Evolutionary conservation across 2,329 filamentous ascomycete species (phyloP).

Genomic region (Botrytis elliptica): DNA sequence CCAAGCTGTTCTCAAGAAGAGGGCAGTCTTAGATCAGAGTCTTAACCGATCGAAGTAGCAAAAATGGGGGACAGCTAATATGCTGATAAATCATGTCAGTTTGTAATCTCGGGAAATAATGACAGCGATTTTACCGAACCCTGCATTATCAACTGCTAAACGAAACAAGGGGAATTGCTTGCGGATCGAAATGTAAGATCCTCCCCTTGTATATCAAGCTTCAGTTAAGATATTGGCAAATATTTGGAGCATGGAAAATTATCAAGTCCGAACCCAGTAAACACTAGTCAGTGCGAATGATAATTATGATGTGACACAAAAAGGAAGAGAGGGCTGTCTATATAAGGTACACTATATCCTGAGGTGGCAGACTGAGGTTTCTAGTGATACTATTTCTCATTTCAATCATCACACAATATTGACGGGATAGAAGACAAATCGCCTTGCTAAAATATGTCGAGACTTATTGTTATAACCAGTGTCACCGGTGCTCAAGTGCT

Average conservation of each 20-base stretch:
- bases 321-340: background rate
- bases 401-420: background rate
- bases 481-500: background rate
- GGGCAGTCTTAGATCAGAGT: background rate
- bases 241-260: background rate
- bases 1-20: background rate
- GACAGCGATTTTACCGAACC: too few species aligned
- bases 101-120: background rate
- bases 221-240: background rate
- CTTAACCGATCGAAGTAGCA: background rate
- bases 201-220: background rate
- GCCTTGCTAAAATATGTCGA: background rate
- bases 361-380: background rate
- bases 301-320: too few species aligned
- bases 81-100: background rate
- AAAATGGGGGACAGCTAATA: background rate
- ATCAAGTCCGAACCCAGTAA: background rate
- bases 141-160: background rate
- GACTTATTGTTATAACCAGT: constrained; percentile 8
- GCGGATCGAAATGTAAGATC: background rate
- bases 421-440: background rate
- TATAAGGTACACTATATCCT: background rate
- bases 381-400: background rate
- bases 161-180: background rate
- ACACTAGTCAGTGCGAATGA: background rate